Evolutionary conservation across 2,329 filamentous ascomycete species (phyloP).

Genomic region (Ramularia endophylla): DNA sequence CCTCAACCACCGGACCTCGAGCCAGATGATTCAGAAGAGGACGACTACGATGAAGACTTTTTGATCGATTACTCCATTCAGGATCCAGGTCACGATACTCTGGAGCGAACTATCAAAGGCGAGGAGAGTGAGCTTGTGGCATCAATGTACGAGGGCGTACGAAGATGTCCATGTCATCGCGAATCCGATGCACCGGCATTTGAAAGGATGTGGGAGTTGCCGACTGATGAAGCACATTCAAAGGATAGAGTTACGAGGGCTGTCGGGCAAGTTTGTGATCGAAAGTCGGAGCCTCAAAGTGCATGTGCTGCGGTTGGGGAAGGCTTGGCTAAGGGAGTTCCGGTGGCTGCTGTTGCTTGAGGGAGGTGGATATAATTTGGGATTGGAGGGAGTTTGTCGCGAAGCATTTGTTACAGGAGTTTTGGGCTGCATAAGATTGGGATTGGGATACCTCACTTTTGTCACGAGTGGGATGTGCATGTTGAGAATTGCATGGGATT

Average conservation of each 20-base stretch:
- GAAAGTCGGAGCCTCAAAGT: too few relatives aligned
- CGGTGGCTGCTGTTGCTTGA: too few relatives aligned
- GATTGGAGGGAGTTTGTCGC: too few relatives aligned
- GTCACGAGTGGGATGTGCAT: too few relatives aligned
- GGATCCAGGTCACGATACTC: conserved; percentile 17
- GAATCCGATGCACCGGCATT: conserved; percentile 23
- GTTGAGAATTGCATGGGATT: too few relatives aligned
- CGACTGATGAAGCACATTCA: conserved; percentile 12
- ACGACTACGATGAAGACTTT: background rate
- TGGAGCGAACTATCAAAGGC: conserved; percentile 23
- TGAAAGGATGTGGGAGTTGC: conserved; percentile 28
- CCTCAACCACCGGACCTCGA: background rate
- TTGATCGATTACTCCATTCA: background rate
- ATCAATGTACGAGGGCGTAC: conserved; percentile 24
- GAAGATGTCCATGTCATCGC: conserved; percentile 28
- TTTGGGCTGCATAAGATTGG: too few relatives aligned
- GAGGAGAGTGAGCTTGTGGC: conserved; percentile 21
- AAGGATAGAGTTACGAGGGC: conserved; percentile 23
- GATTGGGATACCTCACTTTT: too few relatives aligned
- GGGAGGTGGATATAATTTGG: too few relatives aligned
- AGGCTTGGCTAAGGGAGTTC: too few relatives aligned
- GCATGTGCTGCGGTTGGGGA: too few relatives aligned
- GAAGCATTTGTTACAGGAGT: too few relatives aligned
- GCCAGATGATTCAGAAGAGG: background rate
- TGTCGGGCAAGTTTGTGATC: conserved; percentile 21